Evolutionary conservation across 495 filamentous ascomycete genomes (phyloP).

Genomic region (Aspergillus homomorphus): DNA sequence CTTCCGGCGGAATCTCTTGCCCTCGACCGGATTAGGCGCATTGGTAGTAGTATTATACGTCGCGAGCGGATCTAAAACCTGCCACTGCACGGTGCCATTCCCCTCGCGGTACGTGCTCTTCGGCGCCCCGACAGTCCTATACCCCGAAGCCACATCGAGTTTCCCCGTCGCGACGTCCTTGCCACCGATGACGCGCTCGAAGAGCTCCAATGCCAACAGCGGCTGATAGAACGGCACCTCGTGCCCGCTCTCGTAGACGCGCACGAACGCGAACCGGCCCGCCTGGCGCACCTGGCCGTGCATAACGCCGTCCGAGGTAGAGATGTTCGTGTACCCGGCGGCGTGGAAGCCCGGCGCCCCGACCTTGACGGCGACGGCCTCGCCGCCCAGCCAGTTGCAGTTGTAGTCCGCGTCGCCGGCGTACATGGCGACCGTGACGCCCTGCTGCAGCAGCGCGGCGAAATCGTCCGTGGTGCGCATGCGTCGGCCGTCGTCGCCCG

Average conservation of each 20-base stretch:
- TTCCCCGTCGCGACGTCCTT: constrained; percentile 60
- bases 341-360: constrained; percentile 42
- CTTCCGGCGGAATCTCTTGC: background rate
- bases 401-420: constrained; percentile 64
- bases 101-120: constrained; percentile 57
- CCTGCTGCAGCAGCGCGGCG: constrained; percentile 45
- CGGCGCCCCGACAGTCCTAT: constrained; percentile 47
- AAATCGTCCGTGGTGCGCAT: constrained; percentile 49
- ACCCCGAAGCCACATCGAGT: constrained; percentile 26
- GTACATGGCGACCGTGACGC: constrained; percentile 54
- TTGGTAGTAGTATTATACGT: constrained; percentile 57
- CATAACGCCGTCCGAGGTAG: constrained; percentile 52
- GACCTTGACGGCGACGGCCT: constrained; percentile 49
- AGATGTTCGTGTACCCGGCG: constrained; percentile 54
- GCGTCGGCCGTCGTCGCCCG: constrained; percentile 57
- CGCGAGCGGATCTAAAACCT: constrained; percentile 43
- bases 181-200: constrained; percentile 55
- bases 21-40: constrained; percentile 29
- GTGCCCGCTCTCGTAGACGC: constrained; percentile 70
- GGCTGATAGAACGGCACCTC: constrained; percentile 70
- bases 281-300: constrained; percentile 66
- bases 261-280: constrained; percentile 66
- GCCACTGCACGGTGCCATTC: constrained; percentile 52
- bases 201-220: constrained; percentile 55
- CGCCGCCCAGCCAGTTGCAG: constrained; percentile 58